phyloP scores from a whole-genome alignment of 768 basidiomycete species.

The Kondoa malvinella region DNA sequence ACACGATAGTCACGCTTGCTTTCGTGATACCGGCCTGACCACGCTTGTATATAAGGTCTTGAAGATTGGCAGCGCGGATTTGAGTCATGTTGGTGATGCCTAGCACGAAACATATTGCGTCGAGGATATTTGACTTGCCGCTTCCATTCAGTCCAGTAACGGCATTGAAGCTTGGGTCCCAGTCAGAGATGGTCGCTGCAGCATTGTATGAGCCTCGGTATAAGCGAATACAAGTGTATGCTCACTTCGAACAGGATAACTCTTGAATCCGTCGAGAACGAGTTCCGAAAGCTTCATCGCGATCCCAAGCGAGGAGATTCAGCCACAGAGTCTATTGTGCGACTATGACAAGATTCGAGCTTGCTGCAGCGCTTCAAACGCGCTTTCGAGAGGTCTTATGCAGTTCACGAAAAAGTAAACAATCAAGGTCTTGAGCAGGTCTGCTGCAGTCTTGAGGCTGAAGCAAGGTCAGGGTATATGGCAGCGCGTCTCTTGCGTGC shows the following conservation, averaged over 20 bases:
- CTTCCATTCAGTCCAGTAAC: conserved; percentile 61
- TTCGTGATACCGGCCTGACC: conserved; percentile 93
- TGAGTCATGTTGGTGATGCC: conserved; percentile 87
- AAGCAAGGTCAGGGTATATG: no score
- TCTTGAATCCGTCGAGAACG: conserved; percentile 94
- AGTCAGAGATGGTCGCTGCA: conserved; percentile 83
- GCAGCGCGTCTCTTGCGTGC: no score
- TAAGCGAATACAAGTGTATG: neutral
- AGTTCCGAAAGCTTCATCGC: conserved; percentile 77
- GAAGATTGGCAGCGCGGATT: conserved; percentile 90
- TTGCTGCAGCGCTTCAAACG: no score
- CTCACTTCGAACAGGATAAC: conserved; percentile 39
- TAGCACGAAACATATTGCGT: conserved; percentile 96
- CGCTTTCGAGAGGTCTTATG: no score
- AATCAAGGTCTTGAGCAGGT: no score
- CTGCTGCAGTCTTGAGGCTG: no score
- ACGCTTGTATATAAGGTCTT: conserved; percentile 97
- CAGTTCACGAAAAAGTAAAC: no score
- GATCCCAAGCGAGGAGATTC: no score
- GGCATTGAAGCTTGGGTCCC: conserved; percentile 96
- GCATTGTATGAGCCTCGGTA: conserved; percentile 37
- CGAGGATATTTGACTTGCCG: conserved; percentile 96
- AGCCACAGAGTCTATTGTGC: no score
- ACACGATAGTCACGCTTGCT: conserved; percentile 95
- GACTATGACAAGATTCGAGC: no score